phyloP scores from a whole-genome alignment of 1,284 basidiomycete species.

The Pseudozyma thailandica region DNA sequence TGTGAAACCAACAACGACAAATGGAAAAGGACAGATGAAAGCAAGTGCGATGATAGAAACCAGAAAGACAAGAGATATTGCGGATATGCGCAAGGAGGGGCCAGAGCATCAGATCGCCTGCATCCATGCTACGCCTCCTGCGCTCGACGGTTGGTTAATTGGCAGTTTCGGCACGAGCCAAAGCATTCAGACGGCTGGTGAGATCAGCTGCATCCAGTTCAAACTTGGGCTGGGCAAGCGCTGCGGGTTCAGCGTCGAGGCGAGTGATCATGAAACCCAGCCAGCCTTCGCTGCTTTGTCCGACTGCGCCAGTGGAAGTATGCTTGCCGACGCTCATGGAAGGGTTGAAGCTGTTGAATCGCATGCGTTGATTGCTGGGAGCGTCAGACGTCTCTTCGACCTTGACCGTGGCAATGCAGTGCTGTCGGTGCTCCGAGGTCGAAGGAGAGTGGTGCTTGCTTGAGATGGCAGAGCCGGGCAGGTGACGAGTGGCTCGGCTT shows the following conservation, averaged over 20 bases:
- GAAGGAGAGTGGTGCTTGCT: constrained; percentile 2
- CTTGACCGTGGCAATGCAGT: constrained; percentile 4
- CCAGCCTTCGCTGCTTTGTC: constrained; percentile 26
- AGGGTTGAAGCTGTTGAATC: constrained; percentile 36
- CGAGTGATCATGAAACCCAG: constrained; percentile 40
- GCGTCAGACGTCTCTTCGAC: constrained; percentile 1
- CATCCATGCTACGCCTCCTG: neutral
- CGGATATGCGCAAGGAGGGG: neutral
- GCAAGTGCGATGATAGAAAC: neutral
- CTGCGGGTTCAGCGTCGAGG: constrained; percentile 9
- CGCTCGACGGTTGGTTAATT: neutral
- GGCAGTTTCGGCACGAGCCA: constrained; percentile 11
- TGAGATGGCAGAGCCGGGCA: neutral
- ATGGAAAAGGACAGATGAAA: neutral
- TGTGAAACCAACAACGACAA: neutral
- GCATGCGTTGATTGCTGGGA: constrained; percentile 11
- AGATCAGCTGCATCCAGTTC: constrained; percentile 37
- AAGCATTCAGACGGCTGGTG: constrained; percentile 13
- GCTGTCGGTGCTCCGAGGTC: constrained; percentile 1
- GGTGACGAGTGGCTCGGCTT: constrained; percentile 26
- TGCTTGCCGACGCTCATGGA: constrained; percentile 11
- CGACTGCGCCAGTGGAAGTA: neutral
- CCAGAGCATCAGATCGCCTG: constrained; percentile 9
- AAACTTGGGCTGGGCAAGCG: constrained; percentile 14
- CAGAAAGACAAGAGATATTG: neutral